Conservation (phyloP, 139 green algal species). For the Chlamydomonas incerta region DNA sequence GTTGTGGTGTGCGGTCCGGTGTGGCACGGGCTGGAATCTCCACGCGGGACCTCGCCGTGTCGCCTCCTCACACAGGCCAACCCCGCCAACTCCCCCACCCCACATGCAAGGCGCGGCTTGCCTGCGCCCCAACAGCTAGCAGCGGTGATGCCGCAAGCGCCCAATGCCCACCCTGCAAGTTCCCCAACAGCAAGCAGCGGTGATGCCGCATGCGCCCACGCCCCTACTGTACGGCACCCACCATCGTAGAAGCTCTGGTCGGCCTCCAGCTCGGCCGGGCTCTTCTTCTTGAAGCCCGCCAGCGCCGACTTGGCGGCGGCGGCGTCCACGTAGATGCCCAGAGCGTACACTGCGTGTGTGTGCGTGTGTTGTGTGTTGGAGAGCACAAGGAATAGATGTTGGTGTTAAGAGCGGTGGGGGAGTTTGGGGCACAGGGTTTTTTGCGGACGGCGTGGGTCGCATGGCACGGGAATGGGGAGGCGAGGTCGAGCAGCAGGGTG, state of each 20-base stretch:
- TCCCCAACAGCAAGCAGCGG: no score
- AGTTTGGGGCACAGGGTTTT: no score
- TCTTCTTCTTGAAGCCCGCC: constrained; percentile 32
- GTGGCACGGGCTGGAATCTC: not conserved
- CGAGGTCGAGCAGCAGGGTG: no score
- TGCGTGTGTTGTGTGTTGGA: not conserved
- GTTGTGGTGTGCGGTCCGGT: not conserved
- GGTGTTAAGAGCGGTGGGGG: not conserved
- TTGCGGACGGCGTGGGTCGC: not conserved
- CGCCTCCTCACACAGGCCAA: no score
- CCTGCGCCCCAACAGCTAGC: no score
- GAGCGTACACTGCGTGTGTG: constrained; percentile 69
- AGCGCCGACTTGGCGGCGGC: constrained; percentile 60
- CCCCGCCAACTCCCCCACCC: no score
- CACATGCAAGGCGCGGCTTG: no score
- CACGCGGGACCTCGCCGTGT: no score
- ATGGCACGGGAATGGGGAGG: no score
- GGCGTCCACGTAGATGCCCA: constrained; percentile 78
- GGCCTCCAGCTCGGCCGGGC: constrained; percentile 11
- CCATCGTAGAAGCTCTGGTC: constrained; percentile 56
- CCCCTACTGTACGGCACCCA: not conserved
- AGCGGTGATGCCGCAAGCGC: no score
- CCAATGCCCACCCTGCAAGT: no score
- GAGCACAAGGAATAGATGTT: not conserved
- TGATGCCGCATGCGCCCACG: not conserved